These are phyloP conservation scores for Tilletiopsis washingtonensis DNA, from an alignment of 1,284 basidiomycete species.

Conservation along the genomic window DNA sequence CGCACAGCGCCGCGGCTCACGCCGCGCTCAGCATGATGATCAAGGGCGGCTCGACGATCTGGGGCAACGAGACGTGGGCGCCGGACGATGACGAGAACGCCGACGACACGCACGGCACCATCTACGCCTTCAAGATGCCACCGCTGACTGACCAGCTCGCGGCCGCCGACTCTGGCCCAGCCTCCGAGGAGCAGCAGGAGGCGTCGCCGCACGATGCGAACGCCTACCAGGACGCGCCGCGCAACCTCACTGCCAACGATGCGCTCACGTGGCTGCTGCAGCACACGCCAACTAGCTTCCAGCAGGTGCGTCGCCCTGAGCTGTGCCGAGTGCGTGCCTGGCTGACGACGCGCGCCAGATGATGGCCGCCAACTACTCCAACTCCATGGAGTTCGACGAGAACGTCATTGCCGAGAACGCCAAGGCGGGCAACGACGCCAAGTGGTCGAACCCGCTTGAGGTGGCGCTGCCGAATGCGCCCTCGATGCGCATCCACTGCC, in stretches of 20 bases:
- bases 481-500: slow-evolving; percentile 84
- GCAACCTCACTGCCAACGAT: slow-evolving; percentile 63
- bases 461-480: slow-evolving; percentile 70
- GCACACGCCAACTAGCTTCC: slow-evolving; percentile 75
- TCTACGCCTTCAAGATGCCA: slow-evolving; percentile 68
- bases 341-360: too few relatives aligned
- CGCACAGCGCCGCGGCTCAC: neutral
- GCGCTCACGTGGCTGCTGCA: slow-evolving; percentile 73
- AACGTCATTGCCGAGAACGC: slow-evolving; percentile 37
- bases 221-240: slow-evolving; percentile 10
- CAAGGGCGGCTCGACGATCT: slow-evolving; percentile 79
- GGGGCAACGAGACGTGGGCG: slow-evolving; percentile 61
- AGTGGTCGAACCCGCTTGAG: slow-evolving; percentile 92
- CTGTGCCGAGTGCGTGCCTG: too few relatives aligned
- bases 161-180: neutral
- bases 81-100: slow-evolving; percentile 27
- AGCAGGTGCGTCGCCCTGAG: too few relatives aligned
- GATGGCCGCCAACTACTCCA: slow-evolving; percentile 83
- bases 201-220: slow-evolving; percentile 2
- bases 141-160: neutral
- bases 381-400: slow-evolving; percentile 76
- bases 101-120: slow-evolving; percentile 57
- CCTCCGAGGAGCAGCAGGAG: neutral
- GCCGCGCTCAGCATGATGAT: slow-evolving; percentile 49
- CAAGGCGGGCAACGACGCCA: slow-evolving; percentile 43